A percentile compares a stretch with the other conserved stretches of the same genome.
Conservation (phyloP, 495 filamentous ascomycete genomes). For the Terfezia claveryi region DNA sequence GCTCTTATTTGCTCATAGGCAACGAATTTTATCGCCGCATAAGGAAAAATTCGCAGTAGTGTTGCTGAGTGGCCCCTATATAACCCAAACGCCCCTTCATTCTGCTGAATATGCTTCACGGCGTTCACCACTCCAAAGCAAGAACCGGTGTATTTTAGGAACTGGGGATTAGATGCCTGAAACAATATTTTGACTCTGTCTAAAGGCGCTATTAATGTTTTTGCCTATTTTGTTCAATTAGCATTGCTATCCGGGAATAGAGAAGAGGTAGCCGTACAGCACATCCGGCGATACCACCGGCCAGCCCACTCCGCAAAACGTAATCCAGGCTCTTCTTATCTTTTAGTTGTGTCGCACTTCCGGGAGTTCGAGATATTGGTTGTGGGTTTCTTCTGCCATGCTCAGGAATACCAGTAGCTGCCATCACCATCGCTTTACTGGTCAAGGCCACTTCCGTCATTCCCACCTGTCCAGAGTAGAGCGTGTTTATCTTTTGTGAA, state of each 20-base stretch:
- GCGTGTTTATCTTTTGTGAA: too few relatives aligned
- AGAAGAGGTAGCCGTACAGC: constrained; percentile 33
- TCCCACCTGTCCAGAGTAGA: background rate
- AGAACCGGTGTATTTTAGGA: constrained; percentile 69
- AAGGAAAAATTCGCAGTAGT: constrained; percentile 83
- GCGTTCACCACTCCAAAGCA: constrained; percentile 62
- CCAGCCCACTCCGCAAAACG: constrained; percentile 53
- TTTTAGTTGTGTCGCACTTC: constrained; percentile 4
- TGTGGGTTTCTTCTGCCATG: background rate
- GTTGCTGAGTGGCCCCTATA: constrained; percentile 91
- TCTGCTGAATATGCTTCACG: constrained; percentile 57
- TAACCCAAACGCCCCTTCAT: constrained; percentile 52
- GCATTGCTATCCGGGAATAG: background rate
- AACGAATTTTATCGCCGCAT: constrained; percentile 91
- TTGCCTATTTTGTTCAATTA: constrained; percentile 36
- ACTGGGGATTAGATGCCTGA: constrained; percentile 84
- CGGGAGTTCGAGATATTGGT: constrained; percentile 10
- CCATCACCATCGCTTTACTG: background rate
- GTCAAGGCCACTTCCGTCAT: background rate
- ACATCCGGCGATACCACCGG: constrained; percentile 74
- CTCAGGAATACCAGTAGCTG: background rate
- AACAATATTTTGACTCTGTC: constrained; percentile 98
- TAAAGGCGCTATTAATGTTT: constrained; percentile 85
- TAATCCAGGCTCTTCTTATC: constrained; percentile 65
- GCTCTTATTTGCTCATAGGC: constrained; percentile 88